phyloP scores from a whole-genome alignment of 2,329 filamentous ascomycete species.

The Hypoxylon sp. region DNA sequence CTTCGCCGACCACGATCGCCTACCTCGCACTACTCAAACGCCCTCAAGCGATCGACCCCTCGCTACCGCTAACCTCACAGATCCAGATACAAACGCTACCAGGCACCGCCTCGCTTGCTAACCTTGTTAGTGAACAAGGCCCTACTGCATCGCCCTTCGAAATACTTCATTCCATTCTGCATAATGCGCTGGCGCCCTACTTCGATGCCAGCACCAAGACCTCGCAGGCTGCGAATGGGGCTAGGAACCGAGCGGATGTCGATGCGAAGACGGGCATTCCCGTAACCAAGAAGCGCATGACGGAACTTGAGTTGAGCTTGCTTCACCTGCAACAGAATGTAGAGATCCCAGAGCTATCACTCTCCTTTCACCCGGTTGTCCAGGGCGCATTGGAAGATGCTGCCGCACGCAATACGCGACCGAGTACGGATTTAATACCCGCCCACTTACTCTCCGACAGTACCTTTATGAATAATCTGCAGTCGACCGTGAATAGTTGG shows the following conservation, averaged over 20 bases:
- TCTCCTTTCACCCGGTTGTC: constrained; percentile 90
- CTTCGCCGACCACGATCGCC: constrained; percentile 81
- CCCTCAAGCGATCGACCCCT: constrained; percentile 86
- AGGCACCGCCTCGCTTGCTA: constrained; percentile 78
- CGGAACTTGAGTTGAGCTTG: constrained; percentile 90
- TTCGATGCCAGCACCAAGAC: constrained; percentile 96
- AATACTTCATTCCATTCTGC: constrained; percentile 89
- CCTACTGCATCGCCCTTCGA: constrained; percentile 86
- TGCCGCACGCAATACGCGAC: constrained; percentile 71
- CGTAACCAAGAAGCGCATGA: constrained; percentile 96
- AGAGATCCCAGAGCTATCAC: constrained; percentile 91
- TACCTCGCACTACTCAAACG: constrained; percentile 93
- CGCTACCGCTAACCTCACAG: constrained; percentile 84
- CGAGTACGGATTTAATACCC: constrained; percentile 83
- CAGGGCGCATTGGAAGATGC: constrained; percentile 87
- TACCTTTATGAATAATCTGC: constrained; percentile 90
- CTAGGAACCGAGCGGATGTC: constrained; percentile 81
- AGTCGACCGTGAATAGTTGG: constrained; percentile 95
- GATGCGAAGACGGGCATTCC: constrained; percentile 95
- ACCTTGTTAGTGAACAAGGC: constrained; percentile 75
- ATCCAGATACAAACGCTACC: constrained; percentile 94
- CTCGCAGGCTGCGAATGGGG: constrained; percentile 73
- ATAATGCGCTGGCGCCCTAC: constrained; percentile 91
- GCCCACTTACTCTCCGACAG: constrained; percentile 84
- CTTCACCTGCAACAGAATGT: constrained; percentile 96